phyloP scores from a whole-genome alignment of 2,329 filamentous ascomycete species.

The Beauveria asiatica region DNA sequence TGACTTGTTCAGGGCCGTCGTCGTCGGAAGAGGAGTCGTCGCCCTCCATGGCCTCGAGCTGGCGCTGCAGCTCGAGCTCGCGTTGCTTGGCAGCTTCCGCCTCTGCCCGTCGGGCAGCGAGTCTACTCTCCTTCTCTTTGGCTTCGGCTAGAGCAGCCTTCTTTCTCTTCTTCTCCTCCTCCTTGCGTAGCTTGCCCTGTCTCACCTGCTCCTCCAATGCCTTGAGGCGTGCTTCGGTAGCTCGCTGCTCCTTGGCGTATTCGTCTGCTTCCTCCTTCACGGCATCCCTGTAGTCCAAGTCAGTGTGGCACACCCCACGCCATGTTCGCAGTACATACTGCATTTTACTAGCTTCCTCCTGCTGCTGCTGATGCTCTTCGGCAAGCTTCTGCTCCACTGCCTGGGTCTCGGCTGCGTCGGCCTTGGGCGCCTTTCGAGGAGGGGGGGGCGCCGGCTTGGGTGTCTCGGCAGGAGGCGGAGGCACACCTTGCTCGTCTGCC shows the following conservation, averaged over 20 bases:
- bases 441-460: conserved; percentile 66
- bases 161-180: conserved; percentile 88
- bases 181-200: conserved; percentile 89
- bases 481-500: conserved; percentile 63
- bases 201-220: conserved; percentile 90
- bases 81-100: conserved; percentile 85
- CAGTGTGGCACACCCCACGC: conserved; percentile 14
- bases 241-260: conserved; percentile 69
- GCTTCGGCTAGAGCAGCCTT: conserved; percentile 80
- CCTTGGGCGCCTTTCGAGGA: conserved; percentile 58
- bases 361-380: conserved; percentile 68
- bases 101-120: conserved; percentile 80
- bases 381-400: conserved; percentile 58
- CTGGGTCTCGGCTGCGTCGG: conserved; percentile 49
- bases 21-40: conserved; percentile 77
- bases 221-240: conserved; percentile 72
- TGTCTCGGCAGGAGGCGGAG: conserved; percentile 41
- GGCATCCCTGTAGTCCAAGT: conserved; percentile 50
- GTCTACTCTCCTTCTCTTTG: conserved; percentile 77
- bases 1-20: conserved; percentile 64
- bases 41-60: conserved; percentile 70
- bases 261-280: conserved; percentile 71
- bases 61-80: conserved; percentile 80
- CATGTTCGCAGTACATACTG: conserved; percentile 57
- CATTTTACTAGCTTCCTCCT: conserved; percentile 62